Conservation (phyloP, 129 eudicot species). For the Ambrosia artemisiifolia region DNA sequence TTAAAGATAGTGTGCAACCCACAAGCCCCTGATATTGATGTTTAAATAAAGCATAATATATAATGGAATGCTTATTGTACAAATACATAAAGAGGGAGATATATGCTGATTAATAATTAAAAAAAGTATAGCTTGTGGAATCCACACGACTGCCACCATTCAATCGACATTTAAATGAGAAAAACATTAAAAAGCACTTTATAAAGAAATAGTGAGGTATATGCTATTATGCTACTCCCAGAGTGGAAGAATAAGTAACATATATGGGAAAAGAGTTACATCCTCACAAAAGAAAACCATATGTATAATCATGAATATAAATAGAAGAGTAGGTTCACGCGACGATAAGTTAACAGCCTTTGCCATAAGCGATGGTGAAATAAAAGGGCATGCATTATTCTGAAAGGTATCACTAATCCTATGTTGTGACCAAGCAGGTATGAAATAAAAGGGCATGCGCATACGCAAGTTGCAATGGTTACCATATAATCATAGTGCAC, state of each 20-base stretch:
- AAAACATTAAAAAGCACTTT: not conserved
- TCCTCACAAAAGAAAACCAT: not conserved
- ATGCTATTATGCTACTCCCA: not conserved
- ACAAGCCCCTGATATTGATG: constrained; percentile 21
- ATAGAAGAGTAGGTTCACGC: not conserved
- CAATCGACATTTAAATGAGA: not conserved
- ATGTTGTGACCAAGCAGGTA: constrained; percentile 4
- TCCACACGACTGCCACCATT: constrained; percentile 14
- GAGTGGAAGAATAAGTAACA: not conserved
- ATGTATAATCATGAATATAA: not conserved
- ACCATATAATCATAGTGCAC: not conserved
- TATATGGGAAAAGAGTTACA: not conserved
- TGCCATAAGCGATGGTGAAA: not conserved
- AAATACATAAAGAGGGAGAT: not conserved
- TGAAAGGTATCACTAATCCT: not conserved
- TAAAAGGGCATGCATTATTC: not conserved
- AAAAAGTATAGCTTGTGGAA: constrained; percentile 9
- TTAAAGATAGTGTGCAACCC: constrained; percentile 32
- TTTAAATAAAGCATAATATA: constrained; percentile 10
- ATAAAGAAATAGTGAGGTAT: not conserved
- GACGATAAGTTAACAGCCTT: not conserved
- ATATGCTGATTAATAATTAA: not conserved
- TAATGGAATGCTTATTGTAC: not conserved
- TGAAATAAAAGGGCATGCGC: not conserved
- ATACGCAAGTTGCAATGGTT: not conserved